A percentile compares a stretch with the other conserved stretches of the same genome.
Evolutionary conservation across 345 rosid genomes (phyloP).

Genomic region (Chamaenerion angustifolium): DNA sequence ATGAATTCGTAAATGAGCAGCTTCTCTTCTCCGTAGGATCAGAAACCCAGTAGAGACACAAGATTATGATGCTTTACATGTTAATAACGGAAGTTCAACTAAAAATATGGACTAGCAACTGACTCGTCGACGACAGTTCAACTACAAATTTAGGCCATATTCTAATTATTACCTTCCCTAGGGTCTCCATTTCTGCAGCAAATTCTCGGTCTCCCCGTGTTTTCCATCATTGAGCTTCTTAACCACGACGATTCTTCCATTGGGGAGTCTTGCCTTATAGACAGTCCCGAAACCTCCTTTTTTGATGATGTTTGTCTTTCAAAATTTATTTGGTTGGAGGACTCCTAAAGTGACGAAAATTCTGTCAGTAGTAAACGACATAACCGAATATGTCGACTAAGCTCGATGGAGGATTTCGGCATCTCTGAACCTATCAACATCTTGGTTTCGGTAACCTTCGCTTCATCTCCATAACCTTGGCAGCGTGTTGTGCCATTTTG

Average conservation of each 20-base stretch:
- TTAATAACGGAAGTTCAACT: no score
- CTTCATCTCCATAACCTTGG: no score
- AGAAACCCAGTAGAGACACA: constrained; percentile 72
- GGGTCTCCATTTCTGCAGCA: constrained; percentile 87
- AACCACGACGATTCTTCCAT: constrained; percentile 60
- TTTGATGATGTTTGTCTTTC: constrained; percentile 76
- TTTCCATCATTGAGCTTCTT: constrained; percentile 75
- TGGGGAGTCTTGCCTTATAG: constrained; percentile 49
- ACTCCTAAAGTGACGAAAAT: no score
- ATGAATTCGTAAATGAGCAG: constrained; percentile 83
- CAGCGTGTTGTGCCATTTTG: no score
- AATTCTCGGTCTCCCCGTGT: constrained; percentile 82
- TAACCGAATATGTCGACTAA: no score
- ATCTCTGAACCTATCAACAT: no score
- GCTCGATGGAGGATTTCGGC: no score
- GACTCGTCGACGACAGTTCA: no score
- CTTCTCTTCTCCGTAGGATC: constrained; percentile 72
- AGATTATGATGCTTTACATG: constrained; percentile 67
- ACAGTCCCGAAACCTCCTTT: constrained; percentile 94
- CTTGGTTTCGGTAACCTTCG: no score
- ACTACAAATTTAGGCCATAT: no score
- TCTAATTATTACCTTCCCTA: constrained; percentile 41
- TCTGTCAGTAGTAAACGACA: no score
- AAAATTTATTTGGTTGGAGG: constrained; percentile 54
- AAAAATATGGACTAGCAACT: no score